Conservation (phyloP, 176 grass and related monocot genomes). For the Bothriochloa decipiens region DNA sequence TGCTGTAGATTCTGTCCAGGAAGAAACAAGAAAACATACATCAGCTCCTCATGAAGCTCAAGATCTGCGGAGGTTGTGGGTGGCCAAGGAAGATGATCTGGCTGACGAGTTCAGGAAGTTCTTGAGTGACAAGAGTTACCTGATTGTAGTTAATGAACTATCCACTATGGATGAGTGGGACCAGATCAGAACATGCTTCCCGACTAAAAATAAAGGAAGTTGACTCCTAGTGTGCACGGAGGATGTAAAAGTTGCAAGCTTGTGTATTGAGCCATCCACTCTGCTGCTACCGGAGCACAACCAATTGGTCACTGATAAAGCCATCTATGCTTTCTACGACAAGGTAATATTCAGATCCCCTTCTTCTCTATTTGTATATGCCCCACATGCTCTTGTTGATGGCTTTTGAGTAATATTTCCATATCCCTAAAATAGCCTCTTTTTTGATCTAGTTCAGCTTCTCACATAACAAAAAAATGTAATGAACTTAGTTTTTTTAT, state of each 20-base stretch:
- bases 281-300: not conserved
- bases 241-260: not conserved
- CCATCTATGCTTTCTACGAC: not conserved
- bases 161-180: constrained; percentile 21
- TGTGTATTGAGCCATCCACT: not conserved
- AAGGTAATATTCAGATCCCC: not conserved
- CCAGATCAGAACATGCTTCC: not conserved
- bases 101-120: not conserved
- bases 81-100: not conserved
- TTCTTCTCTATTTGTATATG: too few species aligned
- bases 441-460: too few species aligned
- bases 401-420: too few species aligned
- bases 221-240: not conserved
- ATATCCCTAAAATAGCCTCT: too few species aligned
- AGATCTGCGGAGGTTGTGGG: not conserved
- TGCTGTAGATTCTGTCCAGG: not conserved
- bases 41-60: not conserved
- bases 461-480: too few species aligned
- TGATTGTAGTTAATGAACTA: constrained; percentile 36
- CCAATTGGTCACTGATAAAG: not conserved
- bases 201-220: constrained; percentile 3
- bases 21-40: not conserved
- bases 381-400: too few species aligned
- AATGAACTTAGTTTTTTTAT: too few species aligned
- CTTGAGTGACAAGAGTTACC: not conserved